A percentile compares a stretch with the other conserved stretches of the same genome.
phyloP scores from a whole-genome alignment of 768 basidiomycete species.

The Macrolepiota dolichaula region DNA sequence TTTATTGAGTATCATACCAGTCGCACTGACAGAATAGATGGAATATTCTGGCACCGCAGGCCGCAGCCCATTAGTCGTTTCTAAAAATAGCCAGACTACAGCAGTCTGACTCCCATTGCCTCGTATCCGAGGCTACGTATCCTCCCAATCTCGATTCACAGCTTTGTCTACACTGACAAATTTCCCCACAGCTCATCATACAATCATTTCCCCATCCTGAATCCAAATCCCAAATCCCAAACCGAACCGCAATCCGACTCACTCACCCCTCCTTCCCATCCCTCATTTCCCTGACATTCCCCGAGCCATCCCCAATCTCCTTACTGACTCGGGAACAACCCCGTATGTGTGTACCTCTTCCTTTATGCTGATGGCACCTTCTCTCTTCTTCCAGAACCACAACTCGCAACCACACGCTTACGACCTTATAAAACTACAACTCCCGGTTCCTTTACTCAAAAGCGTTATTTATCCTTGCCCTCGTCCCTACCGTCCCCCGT shows the following conservation, averaged over 20 bases:
- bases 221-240: not conserved
- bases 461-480: not conserved
- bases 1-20: conserved; percentile 9
- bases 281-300: not conserved
- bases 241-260: not conserved
- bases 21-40: not conserved
- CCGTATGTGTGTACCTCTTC: too few species aligned
- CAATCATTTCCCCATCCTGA: not conserved
- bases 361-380: not conserved
- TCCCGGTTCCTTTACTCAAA: not conserved
- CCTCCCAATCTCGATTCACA: not conserved
- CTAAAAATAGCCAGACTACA: not conserved
- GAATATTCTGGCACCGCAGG: not conserved
- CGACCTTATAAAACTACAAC: not conserved
- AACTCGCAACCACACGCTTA: not conserved
- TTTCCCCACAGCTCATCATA: not conserved
- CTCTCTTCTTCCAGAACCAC: not conserved
- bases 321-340: not conserved
- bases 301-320: not conserved
- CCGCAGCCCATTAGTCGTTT: not conserved
- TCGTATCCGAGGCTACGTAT: not conserved
- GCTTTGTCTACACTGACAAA: not conserved
- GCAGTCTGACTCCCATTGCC: not conserved
- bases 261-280: not conserved
- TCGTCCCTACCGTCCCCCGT: not conserved